These are phyloP conservation scores for Multifurca ochricompacta DNA, from an alignment of 768 basidiomycete species.

Conservation along the genomic window DNA sequence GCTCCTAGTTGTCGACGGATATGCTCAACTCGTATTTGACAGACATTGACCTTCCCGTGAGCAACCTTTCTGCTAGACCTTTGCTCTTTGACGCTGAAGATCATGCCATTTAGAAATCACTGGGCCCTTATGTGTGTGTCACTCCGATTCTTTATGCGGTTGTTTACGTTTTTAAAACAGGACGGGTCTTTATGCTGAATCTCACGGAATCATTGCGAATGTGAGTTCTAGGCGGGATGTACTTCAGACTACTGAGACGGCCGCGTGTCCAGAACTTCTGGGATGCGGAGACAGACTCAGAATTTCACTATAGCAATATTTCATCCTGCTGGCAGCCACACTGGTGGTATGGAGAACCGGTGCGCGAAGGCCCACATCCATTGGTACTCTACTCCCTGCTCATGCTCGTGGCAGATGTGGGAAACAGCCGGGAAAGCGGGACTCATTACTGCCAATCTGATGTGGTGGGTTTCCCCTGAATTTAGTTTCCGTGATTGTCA, in stretches of 20 bases:
- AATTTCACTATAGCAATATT: conserved; percentile 65
- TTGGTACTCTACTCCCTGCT: neutral
- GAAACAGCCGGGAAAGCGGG: conserved; percentile 73
- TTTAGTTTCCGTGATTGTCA: neutral
- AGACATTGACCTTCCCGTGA: conserved; percentile 90
- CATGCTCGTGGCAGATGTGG: conserved; percentile 59
- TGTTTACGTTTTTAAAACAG: conserved; percentile 31
- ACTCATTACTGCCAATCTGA: conserved; percentile 73
- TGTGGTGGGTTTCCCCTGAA: conserved; percentile 60
- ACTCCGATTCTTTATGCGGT: neutral
- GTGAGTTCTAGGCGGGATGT: conserved; percentile 33
- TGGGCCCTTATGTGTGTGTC: conserved; percentile 70
- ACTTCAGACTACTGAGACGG: neutral
- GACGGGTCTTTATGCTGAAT: conserved; percentile 86
- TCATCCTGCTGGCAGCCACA: conserved; percentile 54
- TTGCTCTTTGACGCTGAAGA: neutral
- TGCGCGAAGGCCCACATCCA: conserved; percentile 29
- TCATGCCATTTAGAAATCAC: conserved; percentile 55
- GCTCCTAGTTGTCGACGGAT: neutral
- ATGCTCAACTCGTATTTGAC: conserved; percentile 9
- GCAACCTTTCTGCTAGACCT: conserved; percentile 26
- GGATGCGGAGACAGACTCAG: conserved; percentile 55
- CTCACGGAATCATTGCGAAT: conserved; percentile 87
- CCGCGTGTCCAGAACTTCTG: conserved; percentile 64
- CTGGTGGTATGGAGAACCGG: conserved; percentile 92